These are phyloP conservation scores for Verticillium nonalfalfae DNA, from an alignment of 2,329 filamentous ascomycete species.

Conservation along the genomic window DNA sequence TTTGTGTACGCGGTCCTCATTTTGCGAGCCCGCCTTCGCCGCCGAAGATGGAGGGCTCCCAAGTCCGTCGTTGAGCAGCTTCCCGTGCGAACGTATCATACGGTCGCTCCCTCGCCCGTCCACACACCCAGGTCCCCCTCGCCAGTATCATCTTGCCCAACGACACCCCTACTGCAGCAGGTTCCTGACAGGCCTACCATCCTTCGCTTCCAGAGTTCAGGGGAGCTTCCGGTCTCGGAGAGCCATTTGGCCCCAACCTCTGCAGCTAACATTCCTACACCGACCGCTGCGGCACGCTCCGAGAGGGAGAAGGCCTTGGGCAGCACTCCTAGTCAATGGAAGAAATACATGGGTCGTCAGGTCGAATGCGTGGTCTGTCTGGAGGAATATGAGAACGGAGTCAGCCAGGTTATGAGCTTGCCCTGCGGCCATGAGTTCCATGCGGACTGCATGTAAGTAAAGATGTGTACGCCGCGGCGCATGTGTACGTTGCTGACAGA, in stretches of 20 bases:
- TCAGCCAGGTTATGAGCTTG: slow-evolving; percentile 92
- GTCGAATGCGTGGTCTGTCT: slow-evolving; percentile 94
- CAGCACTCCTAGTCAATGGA: slow-evolving; percentile 49
- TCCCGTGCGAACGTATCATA: slow-evolving; percentile 94
- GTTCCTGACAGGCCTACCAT: background rate
- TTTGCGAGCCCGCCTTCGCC: slow-evolving; percentile 79
- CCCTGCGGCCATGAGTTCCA: slow-evolving; percentile 98
- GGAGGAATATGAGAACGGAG: slow-evolving; percentile 91
- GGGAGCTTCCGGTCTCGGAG: background rate
- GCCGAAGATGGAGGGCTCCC: slow-evolving; percentile 90
- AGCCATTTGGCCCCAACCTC: background rate
- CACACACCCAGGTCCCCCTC: slow-evolving; percentile 53
- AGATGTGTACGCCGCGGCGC: slow-evolving; percentile 49
- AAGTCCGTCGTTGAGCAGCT: slow-evolving; percentile 92
- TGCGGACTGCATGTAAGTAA: slow-evolving; percentile 91
- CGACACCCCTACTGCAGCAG: slow-evolving; percentile 72
- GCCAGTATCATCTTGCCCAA: slow-evolving; percentile 60
- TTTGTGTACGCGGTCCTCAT: slow-evolving; percentile 88
- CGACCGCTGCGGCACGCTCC: slow-evolving; percentile 19
- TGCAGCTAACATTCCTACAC: slow-evolving; percentile 28
- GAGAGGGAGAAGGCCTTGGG: slow-evolving; percentile 43
- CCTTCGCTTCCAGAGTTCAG: background rate
- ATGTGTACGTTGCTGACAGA: slow-evolving; percentile 46
- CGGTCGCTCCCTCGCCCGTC: slow-evolving; percentile 59
- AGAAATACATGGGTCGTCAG: slow-evolving; percentile 60